Evolutionary conservation across 2,329 filamentous ascomycete genomes (phyloP).

Genomic region (Penicillium fuscoglaucum): DNA sequence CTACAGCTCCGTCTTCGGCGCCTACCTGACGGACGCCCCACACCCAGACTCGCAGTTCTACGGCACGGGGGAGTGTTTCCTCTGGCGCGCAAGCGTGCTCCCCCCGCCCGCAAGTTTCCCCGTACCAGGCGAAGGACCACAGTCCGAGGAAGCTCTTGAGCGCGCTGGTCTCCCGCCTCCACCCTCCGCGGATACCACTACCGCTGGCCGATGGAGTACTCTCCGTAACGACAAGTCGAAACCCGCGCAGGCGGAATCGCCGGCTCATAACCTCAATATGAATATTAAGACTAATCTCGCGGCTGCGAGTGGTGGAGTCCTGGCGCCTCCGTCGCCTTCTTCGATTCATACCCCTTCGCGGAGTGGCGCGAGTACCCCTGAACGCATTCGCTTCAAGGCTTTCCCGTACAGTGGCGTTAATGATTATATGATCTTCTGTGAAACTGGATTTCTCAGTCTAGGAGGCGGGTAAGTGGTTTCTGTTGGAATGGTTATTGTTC

Average conservation of each 20-base stretch:
- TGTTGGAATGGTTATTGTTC: neutral
- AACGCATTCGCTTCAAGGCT: conserved; percentile 89
- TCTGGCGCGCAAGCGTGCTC: conserved; percentile 75
- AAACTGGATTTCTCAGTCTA: conserved; percentile 78
- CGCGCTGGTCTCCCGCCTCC: conserved; percentile 65
- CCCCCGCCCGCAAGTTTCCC: conserved; percentile 36
- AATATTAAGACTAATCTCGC: conserved; percentile 29
- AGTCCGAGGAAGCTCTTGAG: conserved; percentile 47
- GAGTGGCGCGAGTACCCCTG: conserved; percentile 59
- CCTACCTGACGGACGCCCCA: conserved; percentile 87
- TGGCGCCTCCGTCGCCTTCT: conserved; percentile 28
- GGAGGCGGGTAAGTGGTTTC: conserved; percentile 65
- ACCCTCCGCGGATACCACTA: conserved; percentile 65
- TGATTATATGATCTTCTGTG: conserved; percentile 95
- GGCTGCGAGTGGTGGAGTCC: conserved; percentile 25
- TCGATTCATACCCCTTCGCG: conserved; percentile 29
- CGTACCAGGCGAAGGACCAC: conserved; percentile 17
- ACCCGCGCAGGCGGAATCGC: conserved; percentile 13
- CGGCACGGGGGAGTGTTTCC: conserved; percentile 93
- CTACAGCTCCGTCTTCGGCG: conserved; percentile 69
- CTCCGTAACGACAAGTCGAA: conserved; percentile 38
- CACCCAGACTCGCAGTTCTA: conserved; percentile 82
- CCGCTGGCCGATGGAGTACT: conserved; percentile 62
- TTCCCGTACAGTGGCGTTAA: conserved; percentile 96
- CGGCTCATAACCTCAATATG: conserved; percentile 25